Conservation (phyloP, 495 filamentous ascomycete species). For the Penicillium desertorum region DNA sequence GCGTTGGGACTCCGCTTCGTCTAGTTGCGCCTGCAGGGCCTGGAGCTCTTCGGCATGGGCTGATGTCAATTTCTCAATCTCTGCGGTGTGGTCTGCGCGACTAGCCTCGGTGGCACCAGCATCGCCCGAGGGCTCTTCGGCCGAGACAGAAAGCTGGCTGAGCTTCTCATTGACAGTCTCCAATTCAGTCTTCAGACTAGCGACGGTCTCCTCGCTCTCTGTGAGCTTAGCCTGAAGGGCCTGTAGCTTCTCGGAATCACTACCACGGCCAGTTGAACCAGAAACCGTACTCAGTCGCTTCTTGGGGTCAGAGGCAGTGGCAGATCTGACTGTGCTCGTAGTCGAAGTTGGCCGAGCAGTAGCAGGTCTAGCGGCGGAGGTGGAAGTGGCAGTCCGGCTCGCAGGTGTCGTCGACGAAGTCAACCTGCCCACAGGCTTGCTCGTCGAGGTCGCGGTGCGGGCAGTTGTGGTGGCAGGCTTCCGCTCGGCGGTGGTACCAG, state of each 20-base stretch:
- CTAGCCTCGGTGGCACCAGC: conserved; percentile 31
- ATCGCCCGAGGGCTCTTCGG: conserved; percentile 28
- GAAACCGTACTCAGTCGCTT: conserved; percentile 39
- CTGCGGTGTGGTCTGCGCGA: conserved; percentile 39
- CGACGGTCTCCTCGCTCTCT: conserved; percentile 45
- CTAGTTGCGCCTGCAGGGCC: conserved; percentile 37
- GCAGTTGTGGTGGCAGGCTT: conserved; percentile 32
- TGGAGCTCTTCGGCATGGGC: conserved; percentile 41
- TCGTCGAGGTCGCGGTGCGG: conserved; percentile 34
- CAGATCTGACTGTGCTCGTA: conserved; percentile 24
- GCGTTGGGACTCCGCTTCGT: conserved; percentile 41
- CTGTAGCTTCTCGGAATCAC: conserved; percentile 40
- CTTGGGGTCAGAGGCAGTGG: conserved; percentile 27
- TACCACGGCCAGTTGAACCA: conserved; percentile 29
- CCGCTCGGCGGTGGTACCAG: conserved; percentile 34
- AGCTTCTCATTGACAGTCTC: conserved; percentile 43
- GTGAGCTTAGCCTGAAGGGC: conserved; percentile 43
- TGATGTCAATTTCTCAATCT: conserved; percentile 38
- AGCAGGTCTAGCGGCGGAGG: conserved; percentile 24
- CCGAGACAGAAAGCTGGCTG: conserved; percentile 34
- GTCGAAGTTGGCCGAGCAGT: conserved; percentile 28
- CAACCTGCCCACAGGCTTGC: conserved; percentile 31
- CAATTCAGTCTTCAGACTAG: conserved; percentile 41
- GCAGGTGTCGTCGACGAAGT: conserved; percentile 32
- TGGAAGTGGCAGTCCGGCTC: conserved; percentile 27